phyloP scores from a whole-genome alignment of 371 early-diverging fungal genomes.

The Actinomortierella ambigua region DNA sequence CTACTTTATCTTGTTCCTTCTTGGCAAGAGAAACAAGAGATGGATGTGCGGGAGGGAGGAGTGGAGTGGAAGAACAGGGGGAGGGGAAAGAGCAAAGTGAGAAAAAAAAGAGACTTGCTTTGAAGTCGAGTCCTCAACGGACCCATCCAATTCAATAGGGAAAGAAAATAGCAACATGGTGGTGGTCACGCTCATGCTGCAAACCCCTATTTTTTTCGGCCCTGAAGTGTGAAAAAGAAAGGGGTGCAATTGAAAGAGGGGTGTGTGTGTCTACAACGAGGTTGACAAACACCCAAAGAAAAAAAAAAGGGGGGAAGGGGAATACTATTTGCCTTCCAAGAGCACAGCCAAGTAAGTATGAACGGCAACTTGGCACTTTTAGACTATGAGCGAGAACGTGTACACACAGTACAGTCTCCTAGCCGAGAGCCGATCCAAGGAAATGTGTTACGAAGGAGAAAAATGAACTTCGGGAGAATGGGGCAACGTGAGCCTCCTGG shows the following conservation, averaged over 20 bases:
- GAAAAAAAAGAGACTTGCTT: not conserved
- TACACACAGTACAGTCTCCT: too few relatives aligned
- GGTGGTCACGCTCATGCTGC: not conserved
- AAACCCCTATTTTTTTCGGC: too few relatives aligned
- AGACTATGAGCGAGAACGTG: too few relatives aligned
- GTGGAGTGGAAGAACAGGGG: not conserved
- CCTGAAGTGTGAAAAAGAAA: not conserved
- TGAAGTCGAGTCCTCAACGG: not conserved
- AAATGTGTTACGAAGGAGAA: too few relatives aligned
- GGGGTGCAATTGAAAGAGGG: not conserved
- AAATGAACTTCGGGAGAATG: too few relatives aligned
- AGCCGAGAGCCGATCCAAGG: too few relatives aligned
- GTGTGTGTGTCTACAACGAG: not conserved
- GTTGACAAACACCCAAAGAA: not conserved
- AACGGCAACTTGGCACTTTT: too few relatives aligned
- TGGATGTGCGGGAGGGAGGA: not conserved
- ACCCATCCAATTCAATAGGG: not conserved
- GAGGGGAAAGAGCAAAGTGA: not conserved
- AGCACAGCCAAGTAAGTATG: too few relatives aligned
- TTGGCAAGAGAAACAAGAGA: not conserved
- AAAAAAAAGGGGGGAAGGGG: too few relatives aligned
- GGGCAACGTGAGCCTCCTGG: too few relatives aligned
- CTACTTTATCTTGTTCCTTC: not conserved
- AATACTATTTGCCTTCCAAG: too few relatives aligned
- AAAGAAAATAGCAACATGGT: not conserved